These are phyloP conservation scores for Forsythia viridissima DNA, from an alignment of 257 asterid species.

Conservation along the genomic window DNA sequence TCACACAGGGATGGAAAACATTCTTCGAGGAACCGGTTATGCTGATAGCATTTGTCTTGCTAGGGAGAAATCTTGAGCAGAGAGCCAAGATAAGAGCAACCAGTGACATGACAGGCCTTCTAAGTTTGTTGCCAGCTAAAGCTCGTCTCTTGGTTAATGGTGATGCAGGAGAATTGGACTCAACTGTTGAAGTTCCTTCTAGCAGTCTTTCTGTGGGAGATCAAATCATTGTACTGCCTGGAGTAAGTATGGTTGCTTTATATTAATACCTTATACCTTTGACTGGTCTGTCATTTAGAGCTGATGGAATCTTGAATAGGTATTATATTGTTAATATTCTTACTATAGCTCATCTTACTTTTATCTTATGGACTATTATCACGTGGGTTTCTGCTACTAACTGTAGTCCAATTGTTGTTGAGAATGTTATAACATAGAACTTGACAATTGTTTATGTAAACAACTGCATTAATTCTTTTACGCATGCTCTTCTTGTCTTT, in stretches of 20 bases:
- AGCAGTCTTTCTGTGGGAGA: conserved; percentile 90
- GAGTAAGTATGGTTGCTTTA: conserved; percentile 61
- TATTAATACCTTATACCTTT: conserved; percentile 12
- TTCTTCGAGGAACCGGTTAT: conserved; percentile 99
- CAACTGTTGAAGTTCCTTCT: conserved; percentile 87
- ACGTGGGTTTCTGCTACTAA: conserved; percentile 9
- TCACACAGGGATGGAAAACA: conserved; percentile 87
- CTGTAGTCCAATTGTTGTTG: background rate
- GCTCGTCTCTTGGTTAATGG: conserved; percentile 83
- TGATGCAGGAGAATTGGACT: conserved; percentile 48
- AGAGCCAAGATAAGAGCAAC: conserved; percentile 97
- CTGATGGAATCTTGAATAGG: conserved; percentile 13
- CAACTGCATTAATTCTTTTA: conserved; percentile 4
- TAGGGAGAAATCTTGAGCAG: conserved; percentile 97
- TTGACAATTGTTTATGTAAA: background rate
- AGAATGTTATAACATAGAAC: conserved; percentile 2
- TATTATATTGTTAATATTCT: conserved; percentile 6
- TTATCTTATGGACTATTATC: conserved; percentile 5
- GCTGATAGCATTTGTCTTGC: conserved; percentile 96
- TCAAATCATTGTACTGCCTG: conserved; percentile 87
- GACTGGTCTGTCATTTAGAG: conserved; percentile 19
- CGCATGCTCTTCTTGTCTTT: conserved; percentile 25
- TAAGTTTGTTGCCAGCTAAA: conserved; percentile 85
- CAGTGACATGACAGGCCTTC: conserved; percentile 96
- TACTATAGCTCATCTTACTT: conserved; percentile 11